A percentile compares a stretch with the other conserved stretches of the same genome.
Evolutionary conservation across 75 land plant genomes (phyloP).

Genomic region (Chamaecyparis obtusa): DNA sequence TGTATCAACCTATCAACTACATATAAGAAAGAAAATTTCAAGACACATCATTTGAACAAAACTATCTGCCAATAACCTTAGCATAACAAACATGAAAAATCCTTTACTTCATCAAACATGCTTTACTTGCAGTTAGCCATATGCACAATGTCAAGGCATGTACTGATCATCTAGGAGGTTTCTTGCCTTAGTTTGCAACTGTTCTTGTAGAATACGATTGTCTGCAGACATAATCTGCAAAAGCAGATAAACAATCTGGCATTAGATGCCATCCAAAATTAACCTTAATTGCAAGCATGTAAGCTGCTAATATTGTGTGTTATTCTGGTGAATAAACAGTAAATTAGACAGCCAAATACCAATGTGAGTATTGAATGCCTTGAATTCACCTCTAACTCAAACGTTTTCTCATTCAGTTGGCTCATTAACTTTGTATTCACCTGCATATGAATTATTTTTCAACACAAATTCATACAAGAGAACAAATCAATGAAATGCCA

Average conservation of each 20-base stretch:
- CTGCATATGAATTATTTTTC: slow-evolving; percentile 34
- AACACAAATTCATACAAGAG: background rate
- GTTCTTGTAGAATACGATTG: slow-evolving; percentile 93
- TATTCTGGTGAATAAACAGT: background rate
- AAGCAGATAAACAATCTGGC: background rate
- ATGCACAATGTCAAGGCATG: background rate
- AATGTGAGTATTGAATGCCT: slow-evolving; percentile 4
- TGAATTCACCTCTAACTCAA: slow-evolving; percentile 84
- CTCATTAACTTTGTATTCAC: slow-evolving; percentile 67
- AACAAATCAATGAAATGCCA: background rate
- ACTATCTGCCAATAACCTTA: background rate
- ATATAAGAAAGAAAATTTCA: background rate
- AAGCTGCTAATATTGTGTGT: background rate
- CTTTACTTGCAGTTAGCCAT: background rate
- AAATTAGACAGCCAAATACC: background rate
- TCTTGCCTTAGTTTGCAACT: slow-evolving; percentile 49
- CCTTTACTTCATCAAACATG: too few species aligned
- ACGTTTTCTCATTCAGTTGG: slow-evolving; percentile 85
- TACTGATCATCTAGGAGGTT: background rate
- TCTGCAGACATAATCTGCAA: slow-evolving; percentile 91
- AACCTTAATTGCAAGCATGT: background rate
- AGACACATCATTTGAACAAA: background rate
- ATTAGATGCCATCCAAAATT: background rate
- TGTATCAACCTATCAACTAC: background rate
- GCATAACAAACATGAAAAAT: background rate